Base-by-base conservation (phyloP, 805 yeast genomes). In the Wickerhamiella kazuoi region DNA sequence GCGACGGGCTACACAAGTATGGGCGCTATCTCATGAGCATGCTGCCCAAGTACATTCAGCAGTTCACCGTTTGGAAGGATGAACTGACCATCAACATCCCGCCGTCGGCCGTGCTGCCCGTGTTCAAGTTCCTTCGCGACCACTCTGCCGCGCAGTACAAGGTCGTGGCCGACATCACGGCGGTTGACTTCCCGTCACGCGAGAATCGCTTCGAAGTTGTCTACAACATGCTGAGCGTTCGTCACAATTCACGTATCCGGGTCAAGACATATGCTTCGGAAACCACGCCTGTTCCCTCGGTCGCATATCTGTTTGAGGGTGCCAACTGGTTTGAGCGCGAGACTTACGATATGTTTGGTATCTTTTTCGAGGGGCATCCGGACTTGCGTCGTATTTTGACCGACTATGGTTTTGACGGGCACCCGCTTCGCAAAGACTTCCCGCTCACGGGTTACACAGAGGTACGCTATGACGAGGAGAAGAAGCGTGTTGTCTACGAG, bases 301-400 rank as follows among this genome's bases (percentile, higher is more conserved):
- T 78, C 45, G 74, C 77, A n/a, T 71, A 74, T 14, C 52, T 82
- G 38, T 80, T 61, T 57, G 74, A 75, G 55, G 93, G 93, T 43
- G 78, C 83, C 46, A 81, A 82, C 63, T 82, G 94, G 94, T 78
- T 71, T 57, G 94, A 82, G 63, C 71, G 94, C 57, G 94, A 82
- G 59, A 74, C 90, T 13, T 82, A 79, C 57, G 94, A 82, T 57
- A 65, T 82, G 71, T 82, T 71, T 56, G 94, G 94, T 33, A 72
- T 82, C 43, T 80, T 80, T 61, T 82, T 82, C 54, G 87, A 79
- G 60, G 81, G 78, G 44, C 94, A 82, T 60, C 93, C 93, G 4
- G 94, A 81, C 60, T 67, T 81, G 55, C 74, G 94, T 63, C 70
- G 94, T 63, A 80, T 81, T 59, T 71, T 81, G 74, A 81, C 94